Percentiles rank a stretch among this genome's conserved stretches.
These are phyloP conservation scores for Wallacemonas sp. DNA, from an alignment of 208 protist species.

Conservation along the genomic window DNA sequence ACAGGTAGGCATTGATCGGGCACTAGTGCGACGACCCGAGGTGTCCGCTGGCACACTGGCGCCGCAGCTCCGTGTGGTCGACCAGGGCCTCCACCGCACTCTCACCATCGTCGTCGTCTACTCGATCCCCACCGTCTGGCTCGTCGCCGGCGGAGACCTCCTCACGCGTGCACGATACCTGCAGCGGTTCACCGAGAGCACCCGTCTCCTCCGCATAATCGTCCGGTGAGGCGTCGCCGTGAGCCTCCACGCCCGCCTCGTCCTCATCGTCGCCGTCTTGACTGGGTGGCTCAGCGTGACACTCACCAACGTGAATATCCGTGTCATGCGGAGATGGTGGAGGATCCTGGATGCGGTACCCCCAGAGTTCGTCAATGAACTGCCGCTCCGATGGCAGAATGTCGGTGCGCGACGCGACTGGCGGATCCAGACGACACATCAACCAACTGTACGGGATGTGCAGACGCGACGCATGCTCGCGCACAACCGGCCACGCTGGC, in stretches of 20 bases:
- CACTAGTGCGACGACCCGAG: neutral
- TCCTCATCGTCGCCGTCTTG: neutral
- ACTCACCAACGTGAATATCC: neutral
- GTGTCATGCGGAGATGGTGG: constrained; percentile 2
- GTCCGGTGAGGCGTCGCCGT: no score
- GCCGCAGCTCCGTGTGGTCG: neutral
- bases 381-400: constrained; percentile 2
- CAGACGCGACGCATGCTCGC: neutral
- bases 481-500: neutral
- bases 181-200: neutral
- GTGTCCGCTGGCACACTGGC: neutral
- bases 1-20: neutral
- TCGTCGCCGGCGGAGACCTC: neutral
- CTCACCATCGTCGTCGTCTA: neutral
- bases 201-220: neutral
- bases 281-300: neutral
- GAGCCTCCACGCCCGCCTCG: no score
- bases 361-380: constrained; percentile 7
- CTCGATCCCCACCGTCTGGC: neutral
- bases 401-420: neutral
- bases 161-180: neutral
- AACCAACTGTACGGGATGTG: constrained; percentile 4
- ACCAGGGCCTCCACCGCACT: neutral
- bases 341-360: constrained; percentile 1
- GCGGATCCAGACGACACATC: constrained; percentile 5